A percentile compares a stretch with the other conserved stretches of the same genome.
Conservation (phyloP, 495 filamentous ascomycete species). For the Viridothelium virens region DNA sequence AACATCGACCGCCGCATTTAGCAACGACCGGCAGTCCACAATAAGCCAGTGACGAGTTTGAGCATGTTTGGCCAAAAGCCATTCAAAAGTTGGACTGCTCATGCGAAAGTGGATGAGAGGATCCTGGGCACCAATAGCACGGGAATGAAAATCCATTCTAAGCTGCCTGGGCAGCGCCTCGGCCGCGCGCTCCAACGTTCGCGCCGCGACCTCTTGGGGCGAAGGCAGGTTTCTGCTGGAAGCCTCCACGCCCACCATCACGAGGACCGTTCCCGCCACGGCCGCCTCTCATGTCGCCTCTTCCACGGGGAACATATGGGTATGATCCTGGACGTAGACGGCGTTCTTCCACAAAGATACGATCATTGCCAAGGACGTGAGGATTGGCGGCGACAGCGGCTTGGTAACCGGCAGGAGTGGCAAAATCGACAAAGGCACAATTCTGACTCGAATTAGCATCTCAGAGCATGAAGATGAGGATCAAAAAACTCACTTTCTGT, state of each 20-base stretch:
- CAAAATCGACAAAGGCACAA: conserved; percentile 94
- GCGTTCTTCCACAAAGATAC: conserved; percentile 80
- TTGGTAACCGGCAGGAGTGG: conserved; percentile 64
- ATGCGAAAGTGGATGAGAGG: too few relatives aligned
- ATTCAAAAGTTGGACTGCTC: too few relatives aligned
- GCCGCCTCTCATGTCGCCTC: conserved; percentile 53
- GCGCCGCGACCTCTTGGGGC: conserved; percentile 23
- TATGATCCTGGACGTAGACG: conserved; percentile 62
- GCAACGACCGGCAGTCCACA: not conserved
- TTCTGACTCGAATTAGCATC: conserved; percentile 49
- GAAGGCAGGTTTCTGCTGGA: conserved; percentile 50
- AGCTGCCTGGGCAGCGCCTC: conserved; percentile 42
- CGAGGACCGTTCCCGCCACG: conserved; percentile 31
- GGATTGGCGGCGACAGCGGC: conserved; percentile 80
- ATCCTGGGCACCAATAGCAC: not conserved
- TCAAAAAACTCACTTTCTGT: conserved; percentile 59
- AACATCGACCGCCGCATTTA: too few relatives aligned
- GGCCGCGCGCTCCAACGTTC: conserved; percentile 21
- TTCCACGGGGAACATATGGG: conserved; percentile 39
- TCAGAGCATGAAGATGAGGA: conserved; percentile 9
- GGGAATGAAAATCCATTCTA: conserved; percentile 6
- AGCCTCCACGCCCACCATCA: conserved; percentile 61
- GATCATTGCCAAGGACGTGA: conserved; percentile 71
- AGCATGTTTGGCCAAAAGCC: not conserved
- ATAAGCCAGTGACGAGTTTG: not conserved